Evolutionary conservation across 164 flowering plant genomes (phyloP), one percentile per base, ranked within the genome.

Genomic region (Macadamia integrifolia): DNA sequence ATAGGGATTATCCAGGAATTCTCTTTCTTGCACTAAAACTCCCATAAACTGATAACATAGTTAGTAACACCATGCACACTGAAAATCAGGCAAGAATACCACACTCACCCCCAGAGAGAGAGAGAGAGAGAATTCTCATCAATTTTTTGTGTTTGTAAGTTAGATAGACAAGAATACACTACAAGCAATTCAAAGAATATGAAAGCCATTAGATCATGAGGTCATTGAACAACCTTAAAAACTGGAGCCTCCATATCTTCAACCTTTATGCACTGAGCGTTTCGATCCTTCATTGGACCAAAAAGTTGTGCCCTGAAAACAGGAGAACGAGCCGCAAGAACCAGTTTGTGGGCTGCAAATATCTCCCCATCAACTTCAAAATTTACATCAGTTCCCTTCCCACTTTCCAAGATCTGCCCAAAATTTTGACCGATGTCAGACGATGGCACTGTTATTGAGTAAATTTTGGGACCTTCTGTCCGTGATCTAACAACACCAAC

Each of bases 261-360:
- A 55, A 93, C 83, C 66, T 78, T 83, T 65, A 92, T 85, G 61
- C 76, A 79, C 63, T 77, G 62, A 1, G 68, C 63, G 59, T 70
- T 71, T 58, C 63, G 59, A 48, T 70, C 74, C 70, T 71, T 88
- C 86, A 86, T 79, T 29, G 89, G 93, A 44, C 96, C 93, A 84
- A 83, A 90, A 72, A 90, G 88, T 75, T 92, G 98, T 29, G 98
- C 98, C 76, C 87, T 82, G 76, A 92, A 92, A 28, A 92, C 98
- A 61, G 93, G 96, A 49, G 98, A 92, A 2, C 98, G 88, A 52
- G 91, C 91, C 18, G 98, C 96, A 74, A 92, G 88, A 40, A 92
- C 88, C 81, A 92, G 61, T 73, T 90, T 92, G 76, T 92, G 96
- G 9, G 94, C 91, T 65, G 83, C 49, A 83, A 86, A 86, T 1